Evolutionary conservation across 1,139 yeast species (phyloP), one percentile per base, ranked within the genome.

Genomic region (Suzukiozyma palmioleophila): DNA sequence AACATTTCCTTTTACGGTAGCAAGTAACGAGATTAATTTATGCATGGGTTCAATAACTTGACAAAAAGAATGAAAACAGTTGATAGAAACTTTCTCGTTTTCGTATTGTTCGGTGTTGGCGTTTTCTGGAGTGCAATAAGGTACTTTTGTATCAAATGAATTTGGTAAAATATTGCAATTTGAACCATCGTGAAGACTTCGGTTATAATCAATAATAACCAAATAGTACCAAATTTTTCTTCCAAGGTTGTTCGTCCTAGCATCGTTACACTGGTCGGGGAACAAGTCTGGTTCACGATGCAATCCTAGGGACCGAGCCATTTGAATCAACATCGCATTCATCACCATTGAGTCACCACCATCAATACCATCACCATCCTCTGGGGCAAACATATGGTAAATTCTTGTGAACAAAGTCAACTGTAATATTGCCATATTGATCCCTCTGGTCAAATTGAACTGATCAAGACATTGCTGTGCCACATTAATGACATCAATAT

Each of bases 341-440:
- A 59, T 60, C 2, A 65, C 56, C 33, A 56, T 57, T 1, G 71
- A 63, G 46, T 74, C 77, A 8, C 77, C 75, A 27, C 78, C 81
- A 43, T 75, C 77, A 3, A 64, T 62, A 8, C 59, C 62, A 36
- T 67, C 69, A 12, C 80, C 77, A 47, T 74, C 78, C 49, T 75
- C 80, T 1, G 79, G 79, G 0, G 79, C 66, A 44, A 57, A 50
- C 36, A 54, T 51, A 35, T 64, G 67, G 51, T 75, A 75, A 13
- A 62, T 44, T 42, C 77, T 55, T 31, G 61, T 46, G 32, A 66
- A 47, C 11, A 73, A 46, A 0, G 73, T 61, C 39, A 78, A 70
- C 49, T 79, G 84, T 39, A 79, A 60, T 6, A 78, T 68, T 0
- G 69, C 62, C 38, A 79, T 48, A 27, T 75, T 72, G 14, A 73